These are phyloP conservation scores for Penicillium expansum DNA, from an alignment of 2,329 filamentous ascomycete genomes.

Conservation along the genomic window DNA sequence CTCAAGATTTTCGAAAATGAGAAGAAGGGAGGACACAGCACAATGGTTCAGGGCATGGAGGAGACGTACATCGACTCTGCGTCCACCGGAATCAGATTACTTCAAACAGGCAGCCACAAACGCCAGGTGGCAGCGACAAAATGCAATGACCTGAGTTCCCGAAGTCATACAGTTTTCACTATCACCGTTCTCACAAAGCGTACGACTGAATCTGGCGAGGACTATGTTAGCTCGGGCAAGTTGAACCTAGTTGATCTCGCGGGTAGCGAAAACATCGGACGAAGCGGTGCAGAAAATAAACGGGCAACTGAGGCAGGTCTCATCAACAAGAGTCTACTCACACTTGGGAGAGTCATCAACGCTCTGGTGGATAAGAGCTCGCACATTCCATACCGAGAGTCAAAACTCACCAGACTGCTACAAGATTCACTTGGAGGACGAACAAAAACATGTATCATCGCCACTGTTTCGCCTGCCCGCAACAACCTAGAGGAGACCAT, in stretches of 20 bases:
- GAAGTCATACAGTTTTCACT: slow-evolving; percentile 96
- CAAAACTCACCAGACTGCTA: slow-evolving; percentile 87
- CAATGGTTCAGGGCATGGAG: slow-evolving; percentile 95
- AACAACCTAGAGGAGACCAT: slow-evolving; percentile 97
- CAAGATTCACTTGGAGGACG: slow-evolving; percentile 95
- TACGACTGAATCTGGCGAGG: slow-evolving; percentile 76
- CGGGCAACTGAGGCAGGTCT: slow-evolving; percentile 90
- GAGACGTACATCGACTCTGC: slow-evolving; percentile 89
- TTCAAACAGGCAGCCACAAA: slow-evolving; percentile 86
- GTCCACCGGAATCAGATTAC: slow-evolving; percentile 78
- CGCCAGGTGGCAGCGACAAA: slow-evolving; percentile 99
- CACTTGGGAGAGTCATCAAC: slow-evolving; percentile 94
- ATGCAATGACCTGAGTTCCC: slow-evolving; percentile 95
- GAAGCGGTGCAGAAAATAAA: slow-evolving; percentile 97
- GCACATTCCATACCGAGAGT: slow-evolving; percentile 91
- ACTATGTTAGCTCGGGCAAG: slow-evolving; percentile 87
- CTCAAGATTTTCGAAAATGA: slow-evolving; percentile 92
- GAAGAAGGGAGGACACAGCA: slow-evolving; percentile 76
- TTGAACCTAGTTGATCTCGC: slow-evolving; percentile 95
- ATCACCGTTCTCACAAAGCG: slow-evolving; percentile 89
- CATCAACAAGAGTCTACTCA: slow-evolving; percentile 97
- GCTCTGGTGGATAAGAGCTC: slow-evolving; percentile 84
- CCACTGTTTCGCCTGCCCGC: slow-evolving; percentile 90
- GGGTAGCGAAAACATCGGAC: slow-evolving; percentile 95
- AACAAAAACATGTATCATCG: slow-evolving; percentile 98